These are phyloP conservation scores for Poterioochromonas sp. DNA, from an alignment of 352 stramenopile species.

Conservation along the genomic window DNA sequence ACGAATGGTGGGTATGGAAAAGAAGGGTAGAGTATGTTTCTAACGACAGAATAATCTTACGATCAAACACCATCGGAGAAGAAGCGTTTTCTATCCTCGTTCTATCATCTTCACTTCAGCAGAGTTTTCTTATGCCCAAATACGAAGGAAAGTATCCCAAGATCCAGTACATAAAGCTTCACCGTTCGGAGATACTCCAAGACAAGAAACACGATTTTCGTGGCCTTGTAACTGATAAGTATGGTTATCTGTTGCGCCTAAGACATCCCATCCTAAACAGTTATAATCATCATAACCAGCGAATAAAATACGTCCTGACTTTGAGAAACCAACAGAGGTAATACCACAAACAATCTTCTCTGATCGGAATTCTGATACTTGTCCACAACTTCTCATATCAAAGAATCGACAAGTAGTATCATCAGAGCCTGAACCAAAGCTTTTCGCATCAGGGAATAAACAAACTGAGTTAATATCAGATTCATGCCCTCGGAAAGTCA, in stretches of 20 bases:
- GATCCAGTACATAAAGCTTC: conserved; percentile 93
- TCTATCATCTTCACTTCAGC: no score
- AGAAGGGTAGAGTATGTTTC: no score
- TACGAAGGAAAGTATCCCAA: conserved; percentile 96
- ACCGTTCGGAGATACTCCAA: conserved; percentile 85
- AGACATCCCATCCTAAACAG: conserved; percentile 91
- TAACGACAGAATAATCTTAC: no score
- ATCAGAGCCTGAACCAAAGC: conserved; percentile 86
- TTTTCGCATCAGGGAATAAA: conserved; percentile 91
- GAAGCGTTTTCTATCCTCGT: no score
- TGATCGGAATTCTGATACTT: conserved; percentile 93
- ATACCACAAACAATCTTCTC: conserved; percentile 92
- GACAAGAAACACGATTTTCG: conserved; percentile 91
- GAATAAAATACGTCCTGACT: conserved; percentile 89
- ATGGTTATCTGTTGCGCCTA: conserved; percentile 70
- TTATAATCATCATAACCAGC: conserved; percentile 96
- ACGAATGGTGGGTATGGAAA: no score
- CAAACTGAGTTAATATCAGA: conserved; percentile 97
- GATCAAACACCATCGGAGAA: no score
- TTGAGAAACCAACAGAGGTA: conserved; percentile 89
- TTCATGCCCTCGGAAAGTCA: conserved; percentile 93
- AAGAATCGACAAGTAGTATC: conserved; percentile 93
- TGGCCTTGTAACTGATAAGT: conserved; percentile 79
- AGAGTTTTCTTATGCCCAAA: conserved; percentile 68
- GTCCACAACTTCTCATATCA: conserved; percentile 87